A percentile compares a stretch with the other conserved stretches of the same genome.
Evolutionary conservation across 225 moss, liverwort and hornwort genomes (phyloP).

Genomic region (Lunularia cruciata): DNA sequence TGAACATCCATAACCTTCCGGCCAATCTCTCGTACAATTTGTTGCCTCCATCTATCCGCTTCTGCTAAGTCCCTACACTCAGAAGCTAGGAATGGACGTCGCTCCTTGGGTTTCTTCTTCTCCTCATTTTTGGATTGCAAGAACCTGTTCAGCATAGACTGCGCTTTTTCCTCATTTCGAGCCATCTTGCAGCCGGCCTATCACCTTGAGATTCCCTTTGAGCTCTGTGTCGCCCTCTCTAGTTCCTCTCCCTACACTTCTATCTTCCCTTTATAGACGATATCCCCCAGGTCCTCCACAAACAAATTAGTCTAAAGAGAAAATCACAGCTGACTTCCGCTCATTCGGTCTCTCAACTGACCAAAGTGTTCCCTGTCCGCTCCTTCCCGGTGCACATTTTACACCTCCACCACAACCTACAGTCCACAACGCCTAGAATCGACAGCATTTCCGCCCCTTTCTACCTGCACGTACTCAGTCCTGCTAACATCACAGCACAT

Average conservation of each 20-base stretch:
- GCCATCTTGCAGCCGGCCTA: constrained; percentile 47
- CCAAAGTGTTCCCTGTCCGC: not conserved
- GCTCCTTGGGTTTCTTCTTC: constrained; percentile 99
- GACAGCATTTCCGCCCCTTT: constrained; percentile 2
- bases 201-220: too few relatives aligned
- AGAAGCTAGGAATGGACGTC: constrained; percentile 86
- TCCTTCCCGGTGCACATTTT: not conserved
- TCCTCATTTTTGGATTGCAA: constrained; percentile 93
- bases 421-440: not conserved
- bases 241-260: not conserved
- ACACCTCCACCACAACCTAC: constrained; percentile 8
- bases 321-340: too few relatives aligned
- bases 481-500: too few relatives aligned
- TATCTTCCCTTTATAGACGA: not conserved
- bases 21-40: constrained; percentile 94
- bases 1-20: constrained; percentile 99
- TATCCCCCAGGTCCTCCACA: too few relatives aligned
- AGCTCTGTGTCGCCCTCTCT: not conserved
- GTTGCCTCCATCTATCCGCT: constrained; percentile 98
- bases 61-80: constrained; percentile 97
- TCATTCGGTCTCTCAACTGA: not conserved
- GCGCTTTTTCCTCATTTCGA: constrained; percentile 99
- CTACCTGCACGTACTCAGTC: not conserved
- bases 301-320: too few relatives aligned
- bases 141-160: constrained; percentile 97